Conservation (phyloP, 345 rosid genomes). For the Eutrema japonicum region DNA sequence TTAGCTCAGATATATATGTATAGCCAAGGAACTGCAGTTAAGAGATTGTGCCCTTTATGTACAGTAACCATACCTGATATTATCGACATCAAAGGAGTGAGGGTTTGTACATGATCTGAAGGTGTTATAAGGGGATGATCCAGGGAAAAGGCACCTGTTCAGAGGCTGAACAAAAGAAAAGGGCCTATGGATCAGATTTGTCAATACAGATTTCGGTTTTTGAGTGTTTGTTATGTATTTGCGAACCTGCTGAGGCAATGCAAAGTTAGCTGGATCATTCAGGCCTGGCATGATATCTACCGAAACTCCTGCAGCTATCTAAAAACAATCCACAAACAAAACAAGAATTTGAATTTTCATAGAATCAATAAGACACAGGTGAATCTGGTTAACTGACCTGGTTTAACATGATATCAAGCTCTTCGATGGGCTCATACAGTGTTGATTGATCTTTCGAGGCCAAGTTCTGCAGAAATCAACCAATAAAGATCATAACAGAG, state of each 20-base stretch:
- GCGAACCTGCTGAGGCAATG: conserved; percentile 93
- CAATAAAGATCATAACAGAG: conserved; percentile 32
- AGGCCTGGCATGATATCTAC: conserved; percentile 96
- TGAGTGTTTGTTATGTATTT: neutral
- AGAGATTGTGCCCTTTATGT: neutral
- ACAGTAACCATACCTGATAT: conserved; percentile 55
- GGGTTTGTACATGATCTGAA: conserved; percentile 93
- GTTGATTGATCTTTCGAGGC: conserved; percentile 80
- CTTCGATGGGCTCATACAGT: conserved; percentile 78
- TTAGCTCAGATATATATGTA: conserved; percentile 7
- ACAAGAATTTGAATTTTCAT: conserved; percentile 10
- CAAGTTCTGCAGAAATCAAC: conserved; percentile 59
- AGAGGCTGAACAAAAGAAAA: conserved; percentile 64
- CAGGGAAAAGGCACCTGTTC: conserved; percentile 90
- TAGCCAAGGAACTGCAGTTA: neutral
- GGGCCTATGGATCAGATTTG: conserved; percentile 25
- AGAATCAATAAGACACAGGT: conserved; percentile 1
- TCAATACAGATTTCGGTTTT: neutral
- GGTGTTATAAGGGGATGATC: conserved; percentile 82
- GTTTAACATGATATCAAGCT: conserved; percentile 80
- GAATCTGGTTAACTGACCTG: conserved; percentile 57
- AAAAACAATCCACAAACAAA: conserved; percentile 35
- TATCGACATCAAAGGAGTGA: conserved; percentile 91
- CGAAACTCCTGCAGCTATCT: conserved; percentile 92
- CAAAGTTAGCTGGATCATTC: conserved; percentile 89